Evolutionary conservation across 2,329 filamentous ascomycete genomes (phyloP), one percentile per base, ranked within the genome.

Genomic region (Fusarium globosum): DNA sequence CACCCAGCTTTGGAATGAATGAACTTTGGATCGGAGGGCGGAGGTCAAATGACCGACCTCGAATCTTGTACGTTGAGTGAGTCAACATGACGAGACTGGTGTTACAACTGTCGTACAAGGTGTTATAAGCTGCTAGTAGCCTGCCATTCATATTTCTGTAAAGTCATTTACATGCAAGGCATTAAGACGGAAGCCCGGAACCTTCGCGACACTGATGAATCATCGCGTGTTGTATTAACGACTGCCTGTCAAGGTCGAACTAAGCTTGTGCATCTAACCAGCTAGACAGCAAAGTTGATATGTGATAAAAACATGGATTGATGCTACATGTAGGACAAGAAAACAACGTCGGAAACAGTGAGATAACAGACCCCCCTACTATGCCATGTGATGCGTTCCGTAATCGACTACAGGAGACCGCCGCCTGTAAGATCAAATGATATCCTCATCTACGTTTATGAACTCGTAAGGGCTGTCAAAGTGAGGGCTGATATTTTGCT

Each of bases 401-500:
- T 21, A n/a, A 39, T 10, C 26, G 20, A 39, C 35, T 39, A 21
- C 23, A 39, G 21, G 18, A n/a, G 35, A 23, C 39, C 18, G 43
- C 33, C 28, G 23, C 20, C 15, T 20, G 21, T 2, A 30, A 16
- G 20, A 26, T 46, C 52, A 57, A 21, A 45, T 41, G 7, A 62
- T 15, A 28, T 38, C 39, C 7, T 36, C 61, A 26, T 39, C 36
- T 23, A 57, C 30, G 21, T 51, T 61, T 12, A 61, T 60, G 20
- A 71, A 65, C 20, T 51, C 53, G 33, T 77, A 72, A 7, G 79
- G 65, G 13, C 71, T 69, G 11, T 79, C 77, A 52, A 73, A 55
- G 20, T 69, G 69, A 18, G 80, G 72, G 48, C 76, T 81, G 10
- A 62, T 69, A 15, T 81, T 80, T 18, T 81, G 81, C 39, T 83